Evolutionary conservation across 257 asterid species (phyloP).

Genomic region (Striga asiatica): DNA sequence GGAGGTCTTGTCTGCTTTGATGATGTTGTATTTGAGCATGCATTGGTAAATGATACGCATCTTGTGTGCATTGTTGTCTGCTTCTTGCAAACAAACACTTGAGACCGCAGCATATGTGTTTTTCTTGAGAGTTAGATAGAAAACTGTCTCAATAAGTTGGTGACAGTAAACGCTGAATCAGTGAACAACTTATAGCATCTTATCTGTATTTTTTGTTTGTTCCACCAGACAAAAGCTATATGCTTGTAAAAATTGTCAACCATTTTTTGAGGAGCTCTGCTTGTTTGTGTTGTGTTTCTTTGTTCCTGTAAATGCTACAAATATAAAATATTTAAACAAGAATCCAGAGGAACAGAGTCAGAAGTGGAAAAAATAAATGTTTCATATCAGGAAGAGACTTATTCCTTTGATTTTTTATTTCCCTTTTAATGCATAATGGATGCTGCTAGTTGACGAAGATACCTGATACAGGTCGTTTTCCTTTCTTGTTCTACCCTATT

Average conservation of each 20-base stretch:
- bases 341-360: not conserved
- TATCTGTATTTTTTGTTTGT: not conserved
- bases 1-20: not conserved
- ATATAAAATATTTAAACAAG: not conserved
- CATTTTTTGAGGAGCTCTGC: not conserved
- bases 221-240: not conserved
- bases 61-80: not conserved
- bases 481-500: not conserved
- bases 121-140: not conserved
- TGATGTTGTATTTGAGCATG: not conserved
- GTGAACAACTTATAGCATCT: not conserved
- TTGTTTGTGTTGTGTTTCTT: not conserved
- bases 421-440: not conserved
- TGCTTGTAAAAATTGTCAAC: not conserved
- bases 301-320: not conserved
- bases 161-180: not conserved
- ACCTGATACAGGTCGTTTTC: not conserved
- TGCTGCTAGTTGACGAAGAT: not conserved
- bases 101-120: not conserved
- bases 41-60: conserved; percentile 1
- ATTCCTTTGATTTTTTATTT: not conserved
- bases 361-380: not conserved
- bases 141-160: not conserved
- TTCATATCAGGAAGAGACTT: not conserved
- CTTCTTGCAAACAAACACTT: not conserved